Evolutionary conservation across 2,329 filamentous ascomycete species (phyloP).

Genomic region (Geosmithia morbida): DNA sequence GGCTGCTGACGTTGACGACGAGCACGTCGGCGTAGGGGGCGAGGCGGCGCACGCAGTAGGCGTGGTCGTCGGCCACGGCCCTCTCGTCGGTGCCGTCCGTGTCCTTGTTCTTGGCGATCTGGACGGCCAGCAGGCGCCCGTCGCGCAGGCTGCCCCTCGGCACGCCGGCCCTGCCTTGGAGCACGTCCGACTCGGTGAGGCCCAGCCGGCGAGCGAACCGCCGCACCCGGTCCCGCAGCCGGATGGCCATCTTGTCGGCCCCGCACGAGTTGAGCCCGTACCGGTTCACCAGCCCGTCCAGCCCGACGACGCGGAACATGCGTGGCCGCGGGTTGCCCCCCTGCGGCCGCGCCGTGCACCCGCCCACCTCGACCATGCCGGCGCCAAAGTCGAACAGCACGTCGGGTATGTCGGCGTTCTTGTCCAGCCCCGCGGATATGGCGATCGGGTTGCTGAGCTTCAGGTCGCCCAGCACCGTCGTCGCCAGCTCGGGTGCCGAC

Average conservation of each 20-base stretch:
- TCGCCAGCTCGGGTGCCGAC: constrained; percentile 15
- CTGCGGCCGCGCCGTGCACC: constrained; percentile 77
- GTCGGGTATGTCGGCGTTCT: constrained; percentile 80
- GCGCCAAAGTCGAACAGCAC: constrained; percentile 74
- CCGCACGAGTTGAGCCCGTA: constrained; percentile 92
- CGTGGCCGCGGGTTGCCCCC: constrained; percentile 76
- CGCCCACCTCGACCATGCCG: constrained; percentile 81
- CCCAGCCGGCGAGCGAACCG: constrained; percentile 61
- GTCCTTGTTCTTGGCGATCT: constrained; percentile 93
- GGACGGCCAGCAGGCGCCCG: constrained; percentile 72
- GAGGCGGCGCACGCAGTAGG: constrained; percentile 73
- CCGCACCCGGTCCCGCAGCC: constrained; percentile 63
- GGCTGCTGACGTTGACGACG: constrained; percentile 96
- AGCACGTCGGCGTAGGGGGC: constrained; percentile 85
- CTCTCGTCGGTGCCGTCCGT: constrained; percentile 76
- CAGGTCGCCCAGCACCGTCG: constrained; percentile 56
- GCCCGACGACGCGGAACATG: constrained; percentile 71
- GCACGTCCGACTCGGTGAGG: constrained; percentile 55
- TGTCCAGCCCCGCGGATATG: constrained; percentile 92
- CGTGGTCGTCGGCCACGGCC: constrained; percentile 68
- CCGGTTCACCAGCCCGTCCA: constrained; percentile 85
- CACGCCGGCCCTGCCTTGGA: constrained; percentile 62
- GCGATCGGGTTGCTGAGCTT: constrained; percentile 72
- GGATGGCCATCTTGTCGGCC: constrained; percentile 71
- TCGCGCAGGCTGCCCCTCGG: constrained; percentile 67